phyloP scores from a whole-genome alignment of 345 rosid species.

The Eucalyptus curtisii region DNA sequence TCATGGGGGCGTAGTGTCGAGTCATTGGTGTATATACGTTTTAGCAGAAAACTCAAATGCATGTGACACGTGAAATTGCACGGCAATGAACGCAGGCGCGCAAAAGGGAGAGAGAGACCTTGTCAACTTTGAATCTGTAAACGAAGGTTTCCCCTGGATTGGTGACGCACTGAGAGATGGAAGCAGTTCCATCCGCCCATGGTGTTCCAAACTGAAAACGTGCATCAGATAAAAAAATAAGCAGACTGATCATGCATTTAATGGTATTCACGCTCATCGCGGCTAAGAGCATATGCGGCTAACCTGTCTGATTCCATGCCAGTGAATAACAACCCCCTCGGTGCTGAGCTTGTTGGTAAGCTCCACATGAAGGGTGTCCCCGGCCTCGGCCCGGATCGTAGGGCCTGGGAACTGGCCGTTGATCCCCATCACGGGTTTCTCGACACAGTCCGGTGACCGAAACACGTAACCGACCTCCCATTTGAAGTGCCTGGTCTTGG shows the following conservation, averaged over 20 bases:
- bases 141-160: constrained; percentile 75
- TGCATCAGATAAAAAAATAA: background rate
- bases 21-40: background rate
- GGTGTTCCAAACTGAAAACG: constrained; percentile 52
- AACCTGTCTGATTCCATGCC: constrained; percentile 97
- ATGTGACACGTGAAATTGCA: background rate
- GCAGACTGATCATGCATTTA: background rate
- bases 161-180: constrained; percentile 65
- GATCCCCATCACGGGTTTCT: constrained; percentile 53
- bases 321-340: constrained; percentile 79
- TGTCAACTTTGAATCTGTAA: constrained; percentile 64
- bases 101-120: constrained; percentile 6
- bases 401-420: constrained; percentile 90
- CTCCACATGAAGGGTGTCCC: constrained; percentile 47
- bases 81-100: background rate
- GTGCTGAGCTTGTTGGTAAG: constrained; percentile 60
- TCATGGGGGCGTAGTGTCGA: background rate
- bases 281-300: background rate
- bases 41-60: background rate
- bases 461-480: constrained; percentile 64
- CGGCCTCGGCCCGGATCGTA: constrained; percentile 45
- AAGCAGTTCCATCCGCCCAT: constrained; percentile 87
- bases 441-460: constrained; percentile 65
- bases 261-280: background rate
- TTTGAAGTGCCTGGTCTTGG: constrained; percentile 16